phyloP scores from a whole-genome alignment of 148 eudicot species.

The Vaccinium vitisidaea region DNA sequence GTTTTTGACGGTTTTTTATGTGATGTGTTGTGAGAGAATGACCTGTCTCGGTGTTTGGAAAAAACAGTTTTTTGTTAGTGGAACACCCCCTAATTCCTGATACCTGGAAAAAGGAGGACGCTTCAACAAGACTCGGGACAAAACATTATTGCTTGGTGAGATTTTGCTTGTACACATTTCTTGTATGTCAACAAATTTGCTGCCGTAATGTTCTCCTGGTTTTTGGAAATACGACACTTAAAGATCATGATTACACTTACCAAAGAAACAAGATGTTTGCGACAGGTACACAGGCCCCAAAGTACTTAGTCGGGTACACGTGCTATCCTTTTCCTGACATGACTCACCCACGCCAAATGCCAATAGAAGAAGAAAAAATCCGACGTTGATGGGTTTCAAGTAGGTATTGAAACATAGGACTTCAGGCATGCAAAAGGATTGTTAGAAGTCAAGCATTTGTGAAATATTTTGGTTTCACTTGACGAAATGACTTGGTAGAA shows the following conservation, averaged over 20 bases:
- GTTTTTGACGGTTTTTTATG: too few relatives aligned
- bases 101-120: conserved; percentile 41
- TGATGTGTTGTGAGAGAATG: too few relatives aligned
- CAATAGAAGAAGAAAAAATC: not conserved
- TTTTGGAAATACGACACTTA: not conserved
- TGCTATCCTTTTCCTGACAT: not conserved
- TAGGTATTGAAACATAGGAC: not conserved
- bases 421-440: not conserved
- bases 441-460: not conserved
- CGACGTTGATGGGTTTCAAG: not conserved
- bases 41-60: too few relatives aligned
- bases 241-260: not conserved
- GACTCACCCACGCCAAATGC: conserved; percentile 1
- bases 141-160: conserved; percentile 61
- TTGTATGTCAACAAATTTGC: not conserved
- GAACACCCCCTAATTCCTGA: conserved; percentile 19
- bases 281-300: not conserved
- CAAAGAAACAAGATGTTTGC: not conserved
- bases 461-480: too few relatives aligned
- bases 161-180: not conserved
- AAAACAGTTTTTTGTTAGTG: too few relatives aligned
- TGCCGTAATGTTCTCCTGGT: not conserved
- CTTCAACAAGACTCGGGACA: conserved; percentile 19
- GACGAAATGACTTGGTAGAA: not conserved
- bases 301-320: not conserved